These are phyloP conservation scores for Macrolepiota fuliginosa DNA, from an alignment of 768 basidiomycete genomes.

Conservation along the genomic window DNA sequence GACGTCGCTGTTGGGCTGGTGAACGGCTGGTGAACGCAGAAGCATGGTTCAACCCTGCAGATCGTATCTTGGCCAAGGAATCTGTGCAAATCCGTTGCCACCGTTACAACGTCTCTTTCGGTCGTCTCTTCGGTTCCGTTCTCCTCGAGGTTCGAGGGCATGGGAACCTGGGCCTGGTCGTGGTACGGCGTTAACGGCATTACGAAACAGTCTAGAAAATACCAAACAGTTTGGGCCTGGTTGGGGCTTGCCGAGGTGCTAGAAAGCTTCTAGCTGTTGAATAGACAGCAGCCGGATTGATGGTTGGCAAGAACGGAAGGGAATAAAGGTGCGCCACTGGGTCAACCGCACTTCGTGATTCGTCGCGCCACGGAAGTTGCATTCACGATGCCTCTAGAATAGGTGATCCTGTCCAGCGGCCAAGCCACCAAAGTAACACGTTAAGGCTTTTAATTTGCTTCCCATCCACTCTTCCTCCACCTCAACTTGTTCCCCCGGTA, in stretches of 20 bases:
- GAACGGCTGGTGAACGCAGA: too few species aligned
- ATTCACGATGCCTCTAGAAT: conserved; percentile 35
- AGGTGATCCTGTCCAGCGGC: conserved; percentile 63
- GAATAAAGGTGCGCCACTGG: too few species aligned
- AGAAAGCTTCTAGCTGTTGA: neutral
- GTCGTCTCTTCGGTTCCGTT: neutral
- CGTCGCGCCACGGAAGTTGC: neutral
- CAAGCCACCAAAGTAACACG: conserved; percentile 91
- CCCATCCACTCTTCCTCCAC: conserved; percentile 98
- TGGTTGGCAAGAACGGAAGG: neutral
- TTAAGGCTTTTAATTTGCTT: conserved; percentile 87
- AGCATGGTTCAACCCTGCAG: neutral
- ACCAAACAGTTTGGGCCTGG: too few species aligned
- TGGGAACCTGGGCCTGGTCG: neutral
- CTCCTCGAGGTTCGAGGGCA: too few species aligned
- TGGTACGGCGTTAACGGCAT: neutral
- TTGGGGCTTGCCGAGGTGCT: too few species aligned
- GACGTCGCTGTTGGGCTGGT: too few species aligned
- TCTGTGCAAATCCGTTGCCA: neutral
- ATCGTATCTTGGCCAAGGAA: neutral
- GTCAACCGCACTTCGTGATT: neutral
- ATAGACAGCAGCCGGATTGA: neutral
- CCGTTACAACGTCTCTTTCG: neutral
- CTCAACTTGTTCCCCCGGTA: conserved; percentile 62
- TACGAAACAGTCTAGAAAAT: neutral